phyloP scores from a whole-genome alignment of 768 basidiomycete species.

The Amanita thiersii region DNA sequence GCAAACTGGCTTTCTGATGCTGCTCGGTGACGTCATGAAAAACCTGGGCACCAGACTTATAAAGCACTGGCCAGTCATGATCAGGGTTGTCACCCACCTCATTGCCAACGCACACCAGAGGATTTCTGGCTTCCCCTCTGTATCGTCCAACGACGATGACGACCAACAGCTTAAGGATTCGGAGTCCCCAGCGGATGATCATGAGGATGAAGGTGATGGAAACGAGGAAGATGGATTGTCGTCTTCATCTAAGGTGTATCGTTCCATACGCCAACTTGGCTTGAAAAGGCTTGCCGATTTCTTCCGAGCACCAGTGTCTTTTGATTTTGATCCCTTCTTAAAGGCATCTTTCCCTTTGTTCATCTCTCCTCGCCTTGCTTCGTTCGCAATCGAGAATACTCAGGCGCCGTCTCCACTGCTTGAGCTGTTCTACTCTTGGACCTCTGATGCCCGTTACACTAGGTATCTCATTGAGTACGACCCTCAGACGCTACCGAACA shows the following conservation, averaged over 20 bases:
- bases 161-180: slow-evolving; percentile 22
- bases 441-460: slow-evolving; percentile 46
- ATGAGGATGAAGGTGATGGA: slow-evolving; percentile 22
- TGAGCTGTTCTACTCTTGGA: slow-evolving; percentile 80
- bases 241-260: slow-evolving; percentile 31
- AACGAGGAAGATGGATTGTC: slow-evolving; percentile 25
- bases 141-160: slow-evolving; percentile 16
- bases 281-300: slow-evolving; percentile 85
- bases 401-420: slow-evolving; percentile 86
- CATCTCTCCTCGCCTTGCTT: slow-evolving; percentile 75
- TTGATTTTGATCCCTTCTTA: slow-evolving; percentile 73
- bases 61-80: slow-evolving; percentile 64
- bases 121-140: slow-evolving; percentile 25
- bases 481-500: slow-evolving; percentile 55
- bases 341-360: slow-evolving; percentile 54
- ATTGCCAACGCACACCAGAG: slow-evolving; percentile 54
- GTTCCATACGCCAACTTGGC: slow-evolving; percentile 74
- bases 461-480: slow-evolving; percentile 67
- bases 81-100: slow-evolving; percentile 62
- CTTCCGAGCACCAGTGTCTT: slow-evolving; percentile 64
- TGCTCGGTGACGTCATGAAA: slow-evolving; percentile 80
- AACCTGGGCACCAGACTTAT: slow-evolving; percentile 70
- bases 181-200: slow-evolving; percentile 18
- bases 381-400: slow-evolving; percentile 77
- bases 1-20: slow-evolving; percentile 74